These are phyloP conservation scores for Bipolaris sorokiniana DNA, from an alignment of 2,329 filamentous ascomycete species.

Conservation along the genomic window DNA sequence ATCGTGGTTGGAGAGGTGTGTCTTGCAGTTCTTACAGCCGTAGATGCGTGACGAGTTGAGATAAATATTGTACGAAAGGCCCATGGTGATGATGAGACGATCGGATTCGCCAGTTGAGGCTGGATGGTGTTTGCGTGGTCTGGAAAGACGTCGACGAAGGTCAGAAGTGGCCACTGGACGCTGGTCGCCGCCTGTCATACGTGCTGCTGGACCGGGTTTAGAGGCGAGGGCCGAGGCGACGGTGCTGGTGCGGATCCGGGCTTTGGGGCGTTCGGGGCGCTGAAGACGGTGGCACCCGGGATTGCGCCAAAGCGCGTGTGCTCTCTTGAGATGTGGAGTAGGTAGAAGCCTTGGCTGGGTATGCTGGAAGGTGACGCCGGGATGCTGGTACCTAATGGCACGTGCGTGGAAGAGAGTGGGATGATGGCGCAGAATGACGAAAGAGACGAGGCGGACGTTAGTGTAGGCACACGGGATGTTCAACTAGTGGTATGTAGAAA, in stretches of 20 bases:
- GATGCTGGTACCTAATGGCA: conserved; percentile 18
- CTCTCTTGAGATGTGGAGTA: conserved; percentile 13
- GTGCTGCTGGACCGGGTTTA: conserved; percentile 9
- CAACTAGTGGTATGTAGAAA: too few relatives aligned
- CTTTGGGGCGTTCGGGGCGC: conserved; percentile 1
- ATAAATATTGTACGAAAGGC: conserved; percentile 89
- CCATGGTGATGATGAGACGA: conserved; percentile 63
- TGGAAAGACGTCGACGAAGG: conserved; percentile 12
- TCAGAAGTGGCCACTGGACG: conserved; percentile 15
- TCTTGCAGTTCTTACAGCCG: conserved; percentile 91
- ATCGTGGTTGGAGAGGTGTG: conserved; percentile 92
- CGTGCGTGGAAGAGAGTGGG: conserved; percentile 22
- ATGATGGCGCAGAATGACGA: conserved; percentile 19
- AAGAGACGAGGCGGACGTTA: neutral
- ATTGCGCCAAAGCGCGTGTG: conserved; percentile 19
- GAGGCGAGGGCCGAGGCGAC: neutral
- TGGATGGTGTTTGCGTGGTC: conserved; percentile 9
- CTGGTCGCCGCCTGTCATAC: conserved; percentile 21
- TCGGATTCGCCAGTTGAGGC: conserved; percentile 8
- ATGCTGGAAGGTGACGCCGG: conserved; percentile 18
- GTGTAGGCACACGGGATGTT: neutral
- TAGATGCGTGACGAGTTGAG: conserved; percentile 86
- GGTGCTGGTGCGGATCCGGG: conserved; percentile 6
- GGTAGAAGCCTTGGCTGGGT: conserved; percentile 13
- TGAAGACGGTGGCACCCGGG: conserved; percentile 9